These are phyloP conservation scores for Talaromyces sp. DNA, from an alignment of 2,329 filamentous ascomycete genomes.

Conservation along the genomic window DNA sequence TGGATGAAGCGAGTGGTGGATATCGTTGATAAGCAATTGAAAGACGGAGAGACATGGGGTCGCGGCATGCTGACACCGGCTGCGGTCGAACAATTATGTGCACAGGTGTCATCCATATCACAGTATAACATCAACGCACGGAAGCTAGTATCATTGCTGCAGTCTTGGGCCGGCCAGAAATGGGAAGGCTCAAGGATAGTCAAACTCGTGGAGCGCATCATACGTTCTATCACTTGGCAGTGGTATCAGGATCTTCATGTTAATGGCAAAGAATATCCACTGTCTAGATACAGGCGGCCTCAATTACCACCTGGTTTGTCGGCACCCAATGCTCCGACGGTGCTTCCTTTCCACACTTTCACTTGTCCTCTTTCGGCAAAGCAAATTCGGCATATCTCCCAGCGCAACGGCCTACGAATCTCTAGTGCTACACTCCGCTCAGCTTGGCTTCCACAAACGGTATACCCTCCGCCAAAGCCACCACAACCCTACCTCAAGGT, in stretches of 20 bases:
- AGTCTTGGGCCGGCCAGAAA: constrained; percentile 65
- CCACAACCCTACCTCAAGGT: constrained; percentile 81
- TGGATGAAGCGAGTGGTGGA: constrained; percentile 88
- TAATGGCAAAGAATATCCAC: constrained; percentile 53
- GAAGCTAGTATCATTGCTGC: constrained; percentile 38
- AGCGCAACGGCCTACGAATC: constrained; percentile 88
- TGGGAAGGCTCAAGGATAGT: constrained; percentile 89
- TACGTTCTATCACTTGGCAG: constrained; percentile 70
- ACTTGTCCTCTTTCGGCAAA: constrained; percentile 88
- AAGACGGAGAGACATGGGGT: constrained; percentile 84
- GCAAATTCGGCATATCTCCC: constrained; percentile 89
- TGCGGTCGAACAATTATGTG: constrained; percentile 50
- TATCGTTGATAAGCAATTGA: constrained; percentile 83
- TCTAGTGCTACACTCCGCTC: constrained; percentile 83
- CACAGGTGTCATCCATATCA: constrained; percentile 43
- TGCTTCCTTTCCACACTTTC: constrained; percentile 96
- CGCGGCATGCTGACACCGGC: constrained; percentile 61
- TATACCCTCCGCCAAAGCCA: constrained; percentile 80
- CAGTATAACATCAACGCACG: constrained; percentile 26
- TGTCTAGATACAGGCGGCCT: constrained; percentile 65
- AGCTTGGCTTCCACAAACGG: constrained; percentile 75
- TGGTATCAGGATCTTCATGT: constrained; percentile 85
- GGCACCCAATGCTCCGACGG: constrained; percentile 84
- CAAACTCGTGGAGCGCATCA: constrained; percentile 77
- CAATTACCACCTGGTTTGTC: constrained; percentile 68